Base-by-base conservation (phyloP, 1,139 yeast species). In the Taphrina deformans region DNA sequence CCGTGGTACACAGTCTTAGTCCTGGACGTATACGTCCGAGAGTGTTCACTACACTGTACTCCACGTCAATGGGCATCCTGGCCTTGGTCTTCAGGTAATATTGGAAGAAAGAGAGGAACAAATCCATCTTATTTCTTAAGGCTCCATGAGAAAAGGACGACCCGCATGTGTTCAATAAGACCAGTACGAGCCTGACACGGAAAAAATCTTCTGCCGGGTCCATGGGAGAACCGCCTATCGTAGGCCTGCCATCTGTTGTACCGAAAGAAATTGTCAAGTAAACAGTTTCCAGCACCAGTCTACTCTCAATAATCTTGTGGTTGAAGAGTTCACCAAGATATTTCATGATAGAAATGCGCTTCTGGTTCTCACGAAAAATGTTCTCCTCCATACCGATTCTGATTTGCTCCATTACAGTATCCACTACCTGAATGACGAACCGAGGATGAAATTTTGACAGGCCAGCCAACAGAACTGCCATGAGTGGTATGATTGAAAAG, bases 201-300 rank as follows among this genome's bases (percentile, higher is more conserved):
- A 90, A 89, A 72, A 86, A 88, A 70, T 89, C 86, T 71, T 85
- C 82, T 0, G 87, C 86, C 10, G 78, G 78, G 75, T 91, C 97
- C 24, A 24, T 6, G 12, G 50, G 41, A 2, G 31, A 12, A 6
- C 56, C 48, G 5, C 56, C 50, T 24, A 81, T 65, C 18, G 79
- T 79, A 23, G 79, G 55, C n/a, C 55, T n/a, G 7, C 55, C 63
- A 9, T 58, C 33, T 9, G 40, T 3, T 75, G 89, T 87, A 0
- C 96, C 97, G 73, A 78, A 83, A 41, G 86, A 83, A 2, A 90
- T 67, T 14, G 89, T 79, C 69, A 81, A 80, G 73, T 82, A 87
- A n/a, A 86, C 70, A 3, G 87, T 74, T 63, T 84, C 85, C 66
- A 82, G 76, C 0, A 88, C 69, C 14, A 83, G 78, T 18, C 77